These are phyloP conservation scores for Phlebiopsis flavidoalba DNA, from an alignment of 768 basidiomycete species.

Conservation along the genomic window DNA sequence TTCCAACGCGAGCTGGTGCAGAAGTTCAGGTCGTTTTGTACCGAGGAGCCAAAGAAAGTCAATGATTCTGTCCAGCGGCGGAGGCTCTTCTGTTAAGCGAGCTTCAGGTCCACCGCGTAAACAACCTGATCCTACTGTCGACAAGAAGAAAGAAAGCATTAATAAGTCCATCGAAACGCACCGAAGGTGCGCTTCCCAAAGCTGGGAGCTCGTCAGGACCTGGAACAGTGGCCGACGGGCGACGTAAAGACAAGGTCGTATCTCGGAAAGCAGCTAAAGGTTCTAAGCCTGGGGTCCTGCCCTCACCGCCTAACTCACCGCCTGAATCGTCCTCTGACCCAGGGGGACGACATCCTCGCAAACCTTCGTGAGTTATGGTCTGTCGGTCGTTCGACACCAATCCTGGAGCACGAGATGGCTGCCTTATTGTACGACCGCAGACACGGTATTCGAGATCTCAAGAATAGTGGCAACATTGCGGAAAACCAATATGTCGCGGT, in stretches of 20 bases:
- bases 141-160: neutral
- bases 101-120: neutral
- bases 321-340: neutral
- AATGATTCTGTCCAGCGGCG: neutral
- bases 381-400: neutral
- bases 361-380: neutral
- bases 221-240: neutral
- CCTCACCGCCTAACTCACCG: neutral
- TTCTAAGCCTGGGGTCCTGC: neutral
- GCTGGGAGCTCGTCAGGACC: neutral
- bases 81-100: neutral
- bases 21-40: neutral
- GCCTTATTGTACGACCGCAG: neutral
- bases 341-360: neutral
- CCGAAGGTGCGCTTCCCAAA: neutral
- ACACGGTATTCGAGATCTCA: neutral
- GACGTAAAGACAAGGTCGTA: neutral
- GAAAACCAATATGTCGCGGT: neutral
- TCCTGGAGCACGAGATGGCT: neutral
- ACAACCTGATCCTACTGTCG: neutral
- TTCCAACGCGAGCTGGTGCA: slow-evolving; percentile 8
- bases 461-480: neutral
- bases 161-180: neutral
- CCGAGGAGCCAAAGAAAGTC: neutral
- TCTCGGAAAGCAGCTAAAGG: neutral